A percentile compares a stretch with the other conserved stretches of the same genome.
These are phyloP conservation scores for Suhomyces terraborum DNA, from an alignment of 1,139 yeast species.

Conservation along the genomic window DNA sequence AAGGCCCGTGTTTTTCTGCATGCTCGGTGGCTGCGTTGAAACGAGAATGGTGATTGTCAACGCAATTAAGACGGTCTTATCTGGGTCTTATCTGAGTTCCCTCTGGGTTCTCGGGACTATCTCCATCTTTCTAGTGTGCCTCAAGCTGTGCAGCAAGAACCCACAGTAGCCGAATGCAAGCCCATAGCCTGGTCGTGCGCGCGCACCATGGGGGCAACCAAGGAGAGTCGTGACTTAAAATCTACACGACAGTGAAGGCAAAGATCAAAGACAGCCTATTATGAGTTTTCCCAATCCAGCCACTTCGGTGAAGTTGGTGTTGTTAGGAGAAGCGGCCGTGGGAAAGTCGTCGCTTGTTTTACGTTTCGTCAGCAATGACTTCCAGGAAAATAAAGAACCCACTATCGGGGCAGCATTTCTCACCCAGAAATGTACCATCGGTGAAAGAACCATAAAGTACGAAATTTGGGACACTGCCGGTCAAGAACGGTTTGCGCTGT, in stretches of 20 bases:
- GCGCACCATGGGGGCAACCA: conserved; percentile 8
- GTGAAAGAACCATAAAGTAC: conserved; percentile 87
- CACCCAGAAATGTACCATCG: conserved; percentile 91
- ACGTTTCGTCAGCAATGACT: conserved; percentile 92
- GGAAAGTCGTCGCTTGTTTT: conserved; percentile 93
- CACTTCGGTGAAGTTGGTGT: conserved; percentile 83
- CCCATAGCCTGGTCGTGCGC: conserved; percentile 1
- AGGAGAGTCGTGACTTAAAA: conserved; percentile 10
- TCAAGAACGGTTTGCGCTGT: conserved; percentile 92
- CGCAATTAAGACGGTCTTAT: background rate
- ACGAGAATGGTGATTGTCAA: background rate
- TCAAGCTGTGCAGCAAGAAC: no score
- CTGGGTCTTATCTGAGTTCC: no score
- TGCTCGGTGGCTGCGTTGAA: no score
- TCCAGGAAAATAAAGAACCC: conserved; percentile 95
- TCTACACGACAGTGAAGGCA: conserved; percentile 2
- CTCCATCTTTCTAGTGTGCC: background rate
- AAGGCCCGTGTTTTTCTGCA: no score
- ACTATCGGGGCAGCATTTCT: conserved; percentile 97
- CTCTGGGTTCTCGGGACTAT: background rate
- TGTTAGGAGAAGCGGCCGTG: conserved; percentile 96
- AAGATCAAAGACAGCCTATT: conserved; percentile 1
- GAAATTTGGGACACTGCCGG: conserved; percentile 99
- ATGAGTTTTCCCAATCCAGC: conserved; percentile 49
- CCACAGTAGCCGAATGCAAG: background rate